phyloP scores from a whole-genome alignment of 2,329 filamentous ascomycete species.

The Rhinocladiella mackenziei region DNA sequence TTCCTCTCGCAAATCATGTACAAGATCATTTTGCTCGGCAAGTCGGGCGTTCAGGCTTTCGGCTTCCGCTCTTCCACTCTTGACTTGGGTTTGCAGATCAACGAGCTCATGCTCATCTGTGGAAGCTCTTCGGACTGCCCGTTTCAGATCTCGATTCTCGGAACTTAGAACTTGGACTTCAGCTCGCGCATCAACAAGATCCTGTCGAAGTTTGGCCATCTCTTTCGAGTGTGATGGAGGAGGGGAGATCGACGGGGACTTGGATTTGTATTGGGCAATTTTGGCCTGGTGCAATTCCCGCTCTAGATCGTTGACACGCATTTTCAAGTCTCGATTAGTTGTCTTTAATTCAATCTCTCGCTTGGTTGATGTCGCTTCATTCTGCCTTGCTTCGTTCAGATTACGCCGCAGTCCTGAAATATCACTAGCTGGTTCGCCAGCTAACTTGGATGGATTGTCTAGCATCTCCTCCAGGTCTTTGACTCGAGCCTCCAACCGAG shows the following conservation, averaged over 20 bases:
- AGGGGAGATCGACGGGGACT: slow-evolving; percentile 51
- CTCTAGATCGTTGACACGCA: slow-evolving; percentile 63
- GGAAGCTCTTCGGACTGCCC: slow-evolving; percentile 49
- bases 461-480: slow-evolving; percentile 51
- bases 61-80: slow-evolving; percentile 47
- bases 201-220: slow-evolving; percentile 55
- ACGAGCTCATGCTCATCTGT: slow-evolving; percentile 42
- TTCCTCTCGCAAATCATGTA: slow-evolving; percentile 47
- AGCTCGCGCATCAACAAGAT: slow-evolving; percentile 59
- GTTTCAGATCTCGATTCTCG: slow-evolving; percentile 50
- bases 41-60: slow-evolving; percentile 71
- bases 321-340: slow-evolving; percentile 59
- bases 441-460: slow-evolving; percentile 49
- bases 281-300: slow-evolving; percentile 63
- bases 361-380: slow-evolving; percentile 61
- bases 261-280: slow-evolving; percentile 40
- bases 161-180: slow-evolving; percentile 54
- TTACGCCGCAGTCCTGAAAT: slow-evolving; percentile 60
- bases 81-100: slow-evolving; percentile 45
- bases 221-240: slow-evolving; percentile 56
- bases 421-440: slow-evolving; percentile 43
- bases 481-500: slow-evolving; percentile 58
- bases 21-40: slow-evolving; percentile 62
- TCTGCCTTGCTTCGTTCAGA: slow-evolving; percentile 60
- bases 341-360: slow-evolving; percentile 64